Percentiles rank a stretch among this genome's conserved stretches.
These are phyloP conservation scores for Lyophyllum shimeji DNA, from an alignment of 768 basidiomycete species.

Conservation along the genomic window DNA sequence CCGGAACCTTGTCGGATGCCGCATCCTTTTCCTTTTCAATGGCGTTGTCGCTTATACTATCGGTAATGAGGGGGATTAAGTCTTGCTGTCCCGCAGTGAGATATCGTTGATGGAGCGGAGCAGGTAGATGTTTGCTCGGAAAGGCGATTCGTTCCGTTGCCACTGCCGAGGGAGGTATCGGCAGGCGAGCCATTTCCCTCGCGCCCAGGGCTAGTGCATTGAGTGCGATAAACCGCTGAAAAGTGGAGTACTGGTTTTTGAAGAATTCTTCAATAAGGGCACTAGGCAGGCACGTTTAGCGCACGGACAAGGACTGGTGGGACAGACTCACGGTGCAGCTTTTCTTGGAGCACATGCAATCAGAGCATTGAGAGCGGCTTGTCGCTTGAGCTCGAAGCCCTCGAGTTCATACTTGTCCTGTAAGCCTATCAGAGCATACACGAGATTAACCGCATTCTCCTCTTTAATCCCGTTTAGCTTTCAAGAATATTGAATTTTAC, in stretches of 20 bases:
- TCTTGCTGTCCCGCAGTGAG: slow-evolving; percentile 39
- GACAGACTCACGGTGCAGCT: slow-evolving; percentile 71
- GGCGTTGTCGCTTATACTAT: slow-evolving; percentile 59
- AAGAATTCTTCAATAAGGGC: slow-evolving; percentile 91
- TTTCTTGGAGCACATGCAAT: slow-evolving; percentile 76
- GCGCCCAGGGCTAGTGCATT: slow-evolving; percentile 87
- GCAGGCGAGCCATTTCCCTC: slow-evolving; percentile 67
- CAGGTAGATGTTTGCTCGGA: slow-evolving; percentile 80
- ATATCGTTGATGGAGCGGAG: slow-evolving; percentile 69
- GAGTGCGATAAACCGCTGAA: slow-evolving; percentile 82
- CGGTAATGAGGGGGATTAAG: slow-evolving; percentile 57
- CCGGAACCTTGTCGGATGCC: slow-evolving; percentile 55
- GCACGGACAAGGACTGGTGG: background rate
- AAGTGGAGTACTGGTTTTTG: slow-evolving; percentile 85
- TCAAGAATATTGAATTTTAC: background rate
- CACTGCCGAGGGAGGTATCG: slow-evolving; percentile 33
- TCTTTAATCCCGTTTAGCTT: slow-evolving; percentile 42
- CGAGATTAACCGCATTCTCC: slow-evolving; percentile 87
- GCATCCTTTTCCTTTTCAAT: slow-evolving; percentile 60
- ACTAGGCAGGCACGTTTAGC: slow-evolving; percentile 36
- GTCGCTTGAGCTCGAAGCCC: slow-evolving; percentile 72
- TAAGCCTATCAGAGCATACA: slow-evolving; percentile 68
- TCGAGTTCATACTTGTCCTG: slow-evolving; percentile 86
- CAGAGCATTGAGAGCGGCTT: slow-evolving; percentile 76
- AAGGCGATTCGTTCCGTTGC: slow-evolving; percentile 48